Base-by-base conservation (phyloP, 345 rosid species). In the Populus alba region DNA sequence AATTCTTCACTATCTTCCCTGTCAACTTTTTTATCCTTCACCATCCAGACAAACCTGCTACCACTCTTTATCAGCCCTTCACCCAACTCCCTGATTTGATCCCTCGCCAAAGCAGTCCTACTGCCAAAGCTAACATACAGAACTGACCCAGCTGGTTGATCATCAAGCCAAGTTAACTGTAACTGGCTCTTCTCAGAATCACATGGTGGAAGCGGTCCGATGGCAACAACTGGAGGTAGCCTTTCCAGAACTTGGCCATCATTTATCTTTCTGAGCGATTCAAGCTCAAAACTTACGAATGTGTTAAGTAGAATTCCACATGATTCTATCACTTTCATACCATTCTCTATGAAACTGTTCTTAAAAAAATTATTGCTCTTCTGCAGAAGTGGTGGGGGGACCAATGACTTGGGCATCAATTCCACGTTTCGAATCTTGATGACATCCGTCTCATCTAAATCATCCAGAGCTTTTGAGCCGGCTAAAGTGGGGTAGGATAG, bases 111-210 rank as follows among this genome's bases (percentile, higher is more conserved):
- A 59, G 87, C 72, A 12, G 80, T 73, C 62, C 86, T 83, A 72
- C 91, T 90, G 25, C 91, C 91, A 65, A 88, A 88, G 76, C 85
- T 73, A 15, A 88, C 83, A 31, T 81, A 88, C 49, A 88, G 66
- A 5, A 85, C 90, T 1, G 90, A 90, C 3, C 76, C 66, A 10
- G 43, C 66, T 6, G 70, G 79, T 82, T 88, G 88, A 10, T 63
- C 65, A 22, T 87, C 84, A 2, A 85, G 85, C 93, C 92, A 87
- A 18, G 65, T 55, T 72, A 51, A 15, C 53, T 12, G 25, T 18
- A 29, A 43, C 27, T 11, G 18, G 16, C 38, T 33, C 31, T 55
- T 79, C 68, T 79, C 83, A 5, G 79, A 63, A 10, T 80, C 86
- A 13, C 67, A 70, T 2, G 87, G 79, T 0, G 25, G 27, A n/a